Conservation (phyloP, 257 asterid genomes). For the Jacaranda mimosifolia region DNA sequence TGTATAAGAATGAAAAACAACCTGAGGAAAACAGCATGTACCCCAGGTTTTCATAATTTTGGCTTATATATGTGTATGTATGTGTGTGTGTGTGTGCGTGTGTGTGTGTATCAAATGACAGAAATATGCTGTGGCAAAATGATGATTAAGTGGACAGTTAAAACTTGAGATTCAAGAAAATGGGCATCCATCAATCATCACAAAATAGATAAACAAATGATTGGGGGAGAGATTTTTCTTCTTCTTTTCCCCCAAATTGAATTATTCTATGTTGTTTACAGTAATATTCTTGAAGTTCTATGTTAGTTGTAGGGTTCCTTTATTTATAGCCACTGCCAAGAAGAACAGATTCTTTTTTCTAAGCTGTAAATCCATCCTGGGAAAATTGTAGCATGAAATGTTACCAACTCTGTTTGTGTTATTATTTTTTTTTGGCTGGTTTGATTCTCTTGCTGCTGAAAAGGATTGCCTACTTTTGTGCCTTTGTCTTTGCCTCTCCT, state of each 20-base stretch:
- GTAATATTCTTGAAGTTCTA: neutral
- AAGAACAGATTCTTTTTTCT: slow-evolving; percentile 40
- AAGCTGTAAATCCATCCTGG: neutral
- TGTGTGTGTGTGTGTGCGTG: neutral
- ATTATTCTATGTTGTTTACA: neutral
- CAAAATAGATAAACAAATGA: neutral
- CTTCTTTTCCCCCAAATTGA: neutral
- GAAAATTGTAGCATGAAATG: neutral
- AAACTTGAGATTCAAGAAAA: neutral
- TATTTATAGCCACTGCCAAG: slow-evolving; percentile 32
- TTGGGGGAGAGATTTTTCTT: neutral
- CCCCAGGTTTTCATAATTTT: slow-evolving; percentile 55
- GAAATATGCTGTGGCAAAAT: slow-evolving; percentile 25
- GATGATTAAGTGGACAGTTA: slow-evolving; percentile 26
- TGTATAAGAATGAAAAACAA: slow-evolving; percentile 45
- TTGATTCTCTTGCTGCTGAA: slow-evolving; percentile 21
- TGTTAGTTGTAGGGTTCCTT: neutral
- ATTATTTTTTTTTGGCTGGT: neutral
- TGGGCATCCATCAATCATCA: neutral
- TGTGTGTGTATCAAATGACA: too few species aligned
- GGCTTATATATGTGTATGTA: slow-evolving; percentile 29
- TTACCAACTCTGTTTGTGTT: neutral
- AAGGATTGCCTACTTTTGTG: slow-evolving; percentile 54
- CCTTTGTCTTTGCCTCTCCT: slow-evolving; percentile 32
- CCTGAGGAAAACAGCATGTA: slow-evolving; percentile 41